These are phyloP conservation scores for Colletotrichum godetiae DNA, from an alignment of 2,329 filamentous ascomycete species.

Conservation along the genomic window DNA sequence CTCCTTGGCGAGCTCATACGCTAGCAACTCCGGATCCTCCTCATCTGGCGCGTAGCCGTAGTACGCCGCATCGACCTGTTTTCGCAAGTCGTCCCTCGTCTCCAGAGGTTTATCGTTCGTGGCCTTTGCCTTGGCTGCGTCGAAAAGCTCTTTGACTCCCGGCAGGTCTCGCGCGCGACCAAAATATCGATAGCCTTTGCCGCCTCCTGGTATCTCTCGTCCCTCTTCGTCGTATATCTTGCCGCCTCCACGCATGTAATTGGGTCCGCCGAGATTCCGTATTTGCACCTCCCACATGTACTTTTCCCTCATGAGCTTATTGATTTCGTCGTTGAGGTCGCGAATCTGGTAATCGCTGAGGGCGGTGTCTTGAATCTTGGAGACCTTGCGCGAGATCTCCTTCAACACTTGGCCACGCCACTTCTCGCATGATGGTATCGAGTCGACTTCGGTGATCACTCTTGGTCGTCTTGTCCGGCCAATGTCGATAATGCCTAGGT, in stretches of 20 bases:
- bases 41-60: constrained; percentile 96
- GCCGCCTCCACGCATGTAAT: constrained; percentile 85
- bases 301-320: constrained; percentile 98
- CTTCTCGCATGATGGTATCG: constrained; percentile 91
- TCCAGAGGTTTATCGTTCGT: constrained; percentile 73
- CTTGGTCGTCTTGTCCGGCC: constrained; percentile 91
- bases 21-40: constrained; percentile 84
- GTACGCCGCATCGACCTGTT: constrained; percentile 90
- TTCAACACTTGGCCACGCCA: constrained; percentile 98
- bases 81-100: constrained; percentile 75
- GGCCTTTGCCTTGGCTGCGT: constrained; percentile 71
- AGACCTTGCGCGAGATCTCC: constrained; percentile 96
- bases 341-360: constrained; percentile 98
- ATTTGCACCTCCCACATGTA: constrained; percentile 99
- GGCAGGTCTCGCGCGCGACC: constrained; percentile 90
- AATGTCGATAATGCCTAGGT: constrained; percentile 95
- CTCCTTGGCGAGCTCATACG: constrained; percentile 87
- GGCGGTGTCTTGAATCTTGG: constrained; percentile 90
- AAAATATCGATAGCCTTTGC: constrained; percentile 95
- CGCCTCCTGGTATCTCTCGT: constrained; percentile 77
- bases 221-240: constrained; percentile 81
- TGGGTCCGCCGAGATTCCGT: constrained; percentile 92
- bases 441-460: constrained; percentile 86
- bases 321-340: constrained; percentile 99
- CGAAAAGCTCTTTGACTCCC: constrained; percentile 96